phyloP scores from a whole-genome alignment of 306 rosid species.

The Mimosa bimucronata region DNA sequence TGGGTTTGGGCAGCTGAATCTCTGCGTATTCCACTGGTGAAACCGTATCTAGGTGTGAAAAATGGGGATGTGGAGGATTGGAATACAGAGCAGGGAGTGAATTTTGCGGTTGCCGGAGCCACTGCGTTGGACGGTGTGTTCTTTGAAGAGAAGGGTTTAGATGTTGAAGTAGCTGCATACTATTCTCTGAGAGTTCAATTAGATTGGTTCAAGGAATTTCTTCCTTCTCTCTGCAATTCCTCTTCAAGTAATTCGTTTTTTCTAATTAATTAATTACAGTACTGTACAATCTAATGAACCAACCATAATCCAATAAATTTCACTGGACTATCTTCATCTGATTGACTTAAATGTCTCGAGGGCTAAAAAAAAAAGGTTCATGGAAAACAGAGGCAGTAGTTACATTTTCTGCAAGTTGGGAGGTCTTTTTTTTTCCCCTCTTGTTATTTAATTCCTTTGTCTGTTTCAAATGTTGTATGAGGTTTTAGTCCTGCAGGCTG shows the following conservation, averaged over 20 bases:
- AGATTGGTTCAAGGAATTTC: slow-evolving; percentile 52
- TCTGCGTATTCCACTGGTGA: slow-evolving; percentile 48
- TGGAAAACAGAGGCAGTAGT: neutral
- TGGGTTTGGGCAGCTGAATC: slow-evolving; percentile 47
- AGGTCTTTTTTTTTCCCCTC: neutral
- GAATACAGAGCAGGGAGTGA: slow-evolving; percentile 43
- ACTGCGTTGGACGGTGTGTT: slow-evolving; percentile 48
- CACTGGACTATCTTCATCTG: neutral
- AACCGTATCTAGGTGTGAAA: slow-evolving; percentile 49
- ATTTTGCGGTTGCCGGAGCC: slow-evolving; percentile 69
- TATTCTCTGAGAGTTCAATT: slow-evolving; percentile 56
- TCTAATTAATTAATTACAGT: neutral
- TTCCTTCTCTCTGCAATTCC: slow-evolving; percentile 53
- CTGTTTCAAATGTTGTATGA: neutral
- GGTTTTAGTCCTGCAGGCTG: slow-evolving; percentile 52
- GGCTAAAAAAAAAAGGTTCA: neutral
- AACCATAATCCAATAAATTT: neutral
- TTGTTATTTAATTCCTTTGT: neutral
- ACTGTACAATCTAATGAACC: neutral
- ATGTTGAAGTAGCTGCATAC: slow-evolving; percentile 27
- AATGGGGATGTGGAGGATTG: slow-evolving; percentile 8
- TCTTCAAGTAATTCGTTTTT: slow-evolving; percentile 43
- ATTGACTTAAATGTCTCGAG: neutral
- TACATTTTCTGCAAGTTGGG: neutral
- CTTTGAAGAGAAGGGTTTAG: slow-evolving; percentile 47